Evolutionary conservation across 2,329 filamentous ascomycete species (phyloP), one percentile per base, ranked within the genome.

Genomic region (Pseudocercospora eumusae): DNA sequence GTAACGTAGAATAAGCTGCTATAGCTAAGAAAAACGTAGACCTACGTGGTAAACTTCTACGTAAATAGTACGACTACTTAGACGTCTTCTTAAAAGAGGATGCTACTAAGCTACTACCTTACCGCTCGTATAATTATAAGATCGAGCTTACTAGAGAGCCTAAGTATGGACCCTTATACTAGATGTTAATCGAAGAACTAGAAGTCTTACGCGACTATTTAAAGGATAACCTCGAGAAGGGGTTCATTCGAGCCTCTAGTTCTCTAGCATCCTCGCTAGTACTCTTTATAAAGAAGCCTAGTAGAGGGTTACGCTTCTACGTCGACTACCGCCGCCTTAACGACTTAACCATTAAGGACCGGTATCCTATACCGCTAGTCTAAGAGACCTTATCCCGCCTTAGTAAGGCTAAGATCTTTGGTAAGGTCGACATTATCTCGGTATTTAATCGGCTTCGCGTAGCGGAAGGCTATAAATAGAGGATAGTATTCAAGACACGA

Each of bases 401-500:
- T 15, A 42, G 36, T 11, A 42, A 42, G 13, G 36, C 11, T 42
- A 42, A 15, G 13, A 4, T 15, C 36, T 42, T 15, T 15, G 13
- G 11, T 11, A 28, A 28, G 27, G 8, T 28, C 27, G 27, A 28
- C 8, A 28, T 28, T 28, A 28, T 28, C 27, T 28, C 27, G 4
- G 8, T 8, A 8, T 42, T 42, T 42, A 42, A 42, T 42, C n/a
- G n/a, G 4, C 36, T 42, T 11, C 13, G 13, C 3, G n/a, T 42
- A 4, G 36, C 36, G 11, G 11, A 13, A 4, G n/a, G 36, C 4
- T 42, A 42, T 11, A 11, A 42, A 11, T 42, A 42, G 60, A 68
- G 69, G 18, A 71, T 55, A 13, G 36, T 61, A 0, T 71, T 71
- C 23, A 9, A 44, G 1, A 73, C 63, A 10, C 15, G 57, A 28